Base-by-base conservation (phyloP, 2,329 filamentous ascomycete genomes). In the Fusarium sp. region DNA sequence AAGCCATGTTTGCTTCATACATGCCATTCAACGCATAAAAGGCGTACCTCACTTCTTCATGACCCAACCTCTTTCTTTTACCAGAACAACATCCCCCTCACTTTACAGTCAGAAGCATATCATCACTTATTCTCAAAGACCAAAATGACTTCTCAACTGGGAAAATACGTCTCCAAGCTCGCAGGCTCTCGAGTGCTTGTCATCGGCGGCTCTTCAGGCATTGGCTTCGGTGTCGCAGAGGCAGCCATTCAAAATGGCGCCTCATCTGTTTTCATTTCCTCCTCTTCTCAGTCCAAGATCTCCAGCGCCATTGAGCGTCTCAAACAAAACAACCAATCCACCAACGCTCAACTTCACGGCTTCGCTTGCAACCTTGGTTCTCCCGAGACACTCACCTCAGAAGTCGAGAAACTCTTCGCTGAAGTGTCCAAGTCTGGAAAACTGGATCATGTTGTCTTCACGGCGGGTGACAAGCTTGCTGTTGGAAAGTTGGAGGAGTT, bases 181-280 rank as follows among this genome's bases (percentile, higher is more conserved):
- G 52, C 63, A 8, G 69, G 69, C 15, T 67, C 60, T 5, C 69
- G 69, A n/a, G 66, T 73, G 8, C 68, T 73, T 2, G 53, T 73
- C 58, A 72, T 73, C 16, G 71, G 70, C 9, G 71, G 70, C 13
- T 62, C 67, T 20, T 67, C 67, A 16, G 70, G 70, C 18, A 69
- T 72, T 13, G 70, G 70, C 10, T 72, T 71, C 2, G 70, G 65
- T 8, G 70, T 72, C 16, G 70, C 70, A 15, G 70, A 72, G 44
- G 65, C 57, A 8, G 67, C 61, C 1, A 37, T 72, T 6, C 54
- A 69, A 0, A 60, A 71, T 37, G 70, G 70, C 4, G 70, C 70
- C 0, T 45, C 64, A 0, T 60, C 65, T 5, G 55, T 68, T 8
- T 71, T 71, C 11, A 67, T 72, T 20, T 69, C 70, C 0, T 72